A percentile compares a stretch with the other conserved stretches of the same genome.
phyloP scores from a whole-genome alignment of 2,329 filamentous ascomycete species.

The Curvularia eragrostidis region DNA sequence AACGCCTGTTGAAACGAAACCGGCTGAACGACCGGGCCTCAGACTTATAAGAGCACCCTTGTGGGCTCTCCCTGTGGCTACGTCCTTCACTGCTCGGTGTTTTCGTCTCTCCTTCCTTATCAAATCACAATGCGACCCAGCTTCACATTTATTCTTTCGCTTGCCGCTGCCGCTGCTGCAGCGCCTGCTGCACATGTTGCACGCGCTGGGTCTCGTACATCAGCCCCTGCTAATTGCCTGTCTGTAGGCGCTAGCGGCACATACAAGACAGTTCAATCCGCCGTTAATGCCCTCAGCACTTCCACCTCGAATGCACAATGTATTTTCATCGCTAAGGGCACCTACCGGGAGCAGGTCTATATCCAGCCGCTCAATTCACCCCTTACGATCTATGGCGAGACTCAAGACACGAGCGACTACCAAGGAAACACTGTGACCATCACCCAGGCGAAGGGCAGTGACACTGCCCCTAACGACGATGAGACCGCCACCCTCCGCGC shows the following conservation, averaged over 20 bases:
- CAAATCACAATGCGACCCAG: constrained; percentile 24
- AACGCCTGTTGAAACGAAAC: neutral
- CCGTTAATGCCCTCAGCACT: constrained; percentile 65
- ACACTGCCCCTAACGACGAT: constrained; percentile 60
- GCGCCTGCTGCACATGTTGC: constrained; percentile 28
- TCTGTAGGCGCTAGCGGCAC: constrained; percentile 54
- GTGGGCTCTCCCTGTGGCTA: neutral
- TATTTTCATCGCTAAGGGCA: constrained; percentile 68
- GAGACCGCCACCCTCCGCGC: constrained; percentile 60
- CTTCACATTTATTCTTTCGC: constrained; percentile 29
- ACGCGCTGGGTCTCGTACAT: constrained; percentile 48
- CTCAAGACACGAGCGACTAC: constrained; percentile 59
- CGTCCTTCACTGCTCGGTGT: neutral
- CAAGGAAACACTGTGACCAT: constrained; percentile 65
- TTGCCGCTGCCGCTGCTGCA: constrained; percentile 29
- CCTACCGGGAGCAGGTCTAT: constrained; percentile 67
- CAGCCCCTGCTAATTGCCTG: constrained; percentile 59
- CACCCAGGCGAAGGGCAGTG: constrained; percentile 56
- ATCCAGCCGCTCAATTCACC: constrained; percentile 57
- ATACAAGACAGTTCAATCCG: constrained; percentile 62
- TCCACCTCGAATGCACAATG: constrained; percentile 59
- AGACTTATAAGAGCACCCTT: neutral
- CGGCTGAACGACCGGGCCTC: neutral
- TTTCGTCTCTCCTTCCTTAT: neutral
- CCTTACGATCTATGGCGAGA: constrained; percentile 66